Conservation (phyloP, 306 rosid species). For the Prosopis cineraria region DNA sequence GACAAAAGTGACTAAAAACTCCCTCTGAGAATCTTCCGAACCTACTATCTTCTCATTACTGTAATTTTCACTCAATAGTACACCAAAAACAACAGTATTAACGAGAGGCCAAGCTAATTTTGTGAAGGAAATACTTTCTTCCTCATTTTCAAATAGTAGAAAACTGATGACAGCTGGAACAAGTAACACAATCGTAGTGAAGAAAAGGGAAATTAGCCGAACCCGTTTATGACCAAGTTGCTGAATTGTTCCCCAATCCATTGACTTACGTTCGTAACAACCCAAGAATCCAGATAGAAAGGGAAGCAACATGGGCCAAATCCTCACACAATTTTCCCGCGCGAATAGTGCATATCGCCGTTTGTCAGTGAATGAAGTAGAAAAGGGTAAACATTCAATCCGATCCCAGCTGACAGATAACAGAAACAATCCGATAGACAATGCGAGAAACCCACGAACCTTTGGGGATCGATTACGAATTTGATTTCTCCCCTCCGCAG, state of each 20-base stretch:
- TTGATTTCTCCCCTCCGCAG: conserved; percentile 36
- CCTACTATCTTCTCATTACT: conserved; percentile 49
- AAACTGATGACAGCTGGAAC: conserved; percentile 74
- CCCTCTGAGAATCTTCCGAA: conserved; percentile 67
- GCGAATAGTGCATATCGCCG: conserved; percentile 42
- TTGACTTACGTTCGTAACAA: conserved; percentile 61
- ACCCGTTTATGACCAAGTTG: conserved; percentile 65
- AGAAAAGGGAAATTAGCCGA: conserved; percentile 65
- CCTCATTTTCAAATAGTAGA: conserved; percentile 50
- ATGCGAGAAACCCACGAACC: conserved; percentile 63
- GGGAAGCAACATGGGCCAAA: conserved; percentile 87
- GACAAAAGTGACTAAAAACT: conserved; percentile 68
- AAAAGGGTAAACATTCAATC: conserved; percentile 72
- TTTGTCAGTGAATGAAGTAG: conserved; percentile 37
- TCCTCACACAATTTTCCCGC: conserved; percentile 54
- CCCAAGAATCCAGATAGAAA: conserved; percentile 77
- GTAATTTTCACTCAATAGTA: conserved; percentile 67
- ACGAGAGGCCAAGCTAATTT: conserved; percentile 76
- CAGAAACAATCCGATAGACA: conserved; percentile 59
- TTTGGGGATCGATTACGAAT: conserved; percentile 33
- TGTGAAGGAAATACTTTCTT: conserved; percentile 47
- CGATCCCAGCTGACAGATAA: conserved; percentile 85
- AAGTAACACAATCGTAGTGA: conserved; percentile 76
- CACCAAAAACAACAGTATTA: conserved; percentile 84
- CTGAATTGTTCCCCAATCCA: conserved; percentile 59